phyloP scores from a whole-genome alignment of 495 filamentous ascomycete genomes.

The Haplographium delicatum region DNA sequence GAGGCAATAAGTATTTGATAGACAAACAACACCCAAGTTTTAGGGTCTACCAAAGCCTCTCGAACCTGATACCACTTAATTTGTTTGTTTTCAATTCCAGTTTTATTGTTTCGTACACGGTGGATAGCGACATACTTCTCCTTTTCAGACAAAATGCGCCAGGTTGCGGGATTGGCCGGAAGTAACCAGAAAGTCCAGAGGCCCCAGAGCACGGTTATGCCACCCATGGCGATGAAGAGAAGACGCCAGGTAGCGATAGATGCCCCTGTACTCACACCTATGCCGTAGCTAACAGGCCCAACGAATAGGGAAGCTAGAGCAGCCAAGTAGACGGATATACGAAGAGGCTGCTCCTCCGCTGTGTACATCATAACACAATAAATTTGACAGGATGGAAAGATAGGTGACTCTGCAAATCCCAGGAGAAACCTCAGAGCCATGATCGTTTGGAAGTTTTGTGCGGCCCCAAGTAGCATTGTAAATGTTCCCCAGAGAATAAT shows the following conservation, averaged over 20 bases:
- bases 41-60: constrained; percentile 51
- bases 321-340: too few relatives aligned
- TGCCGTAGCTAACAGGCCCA: too few relatives aligned
- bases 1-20: background rate
- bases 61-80: constrained; percentile 55
- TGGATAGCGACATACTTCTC: constrained; percentile 55
- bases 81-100: constrained; percentile 59
- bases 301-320: too few relatives aligned
- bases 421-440: too few relatives aligned
- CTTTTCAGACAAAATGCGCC: constrained; percentile 47
- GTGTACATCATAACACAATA: constrained; percentile 55
- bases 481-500: too few relatives aligned
- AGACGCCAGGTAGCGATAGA: constrained; percentile 34
- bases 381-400: too few relatives aligned
- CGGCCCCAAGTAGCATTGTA: too few relatives aligned
- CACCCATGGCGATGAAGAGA: constrained; percentile 46
- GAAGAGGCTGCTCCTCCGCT: too few relatives aligned
- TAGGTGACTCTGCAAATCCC: too few relatives aligned
- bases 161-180: constrained; percentile 57
- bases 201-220: constrained; percentile 49
- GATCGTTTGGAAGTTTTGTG: too few relatives aligned
- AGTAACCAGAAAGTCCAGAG: constrained; percentile 54
- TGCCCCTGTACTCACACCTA: too few relatives aligned
- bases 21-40: constrained; percentile 41
- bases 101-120: constrained; percentile 54